Percentiles rank a stretch among this genome's conserved stretches.
Evolutionary conservation across 371 early-diverging fungal genomes (phyloP).

Genomic region (Saksenaea oblongispora): DNA sequence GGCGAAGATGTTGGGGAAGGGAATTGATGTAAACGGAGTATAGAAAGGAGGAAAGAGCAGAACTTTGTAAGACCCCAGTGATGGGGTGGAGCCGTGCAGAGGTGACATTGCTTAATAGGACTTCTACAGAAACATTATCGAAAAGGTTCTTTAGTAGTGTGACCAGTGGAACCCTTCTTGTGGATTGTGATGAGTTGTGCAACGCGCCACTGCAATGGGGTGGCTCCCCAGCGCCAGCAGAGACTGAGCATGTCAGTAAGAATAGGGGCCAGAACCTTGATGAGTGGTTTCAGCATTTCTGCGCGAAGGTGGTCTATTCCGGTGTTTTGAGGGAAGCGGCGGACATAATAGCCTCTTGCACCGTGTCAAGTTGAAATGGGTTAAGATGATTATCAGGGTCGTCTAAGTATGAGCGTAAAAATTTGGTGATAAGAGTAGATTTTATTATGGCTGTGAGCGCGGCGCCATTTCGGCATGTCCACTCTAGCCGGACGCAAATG

Average conservation of each 20-base stretch:
- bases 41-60: slow-evolving; percentile 18
- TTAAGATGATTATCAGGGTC: too few relatives aligned
- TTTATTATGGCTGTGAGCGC: too few relatives aligned
- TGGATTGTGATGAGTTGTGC: too few relatives aligned
- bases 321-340: slow-evolving; percentile 18
- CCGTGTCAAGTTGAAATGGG: neutral
- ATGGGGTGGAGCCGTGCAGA: slow-evolving; percentile 1
- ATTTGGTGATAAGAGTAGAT: too few relatives aligned
- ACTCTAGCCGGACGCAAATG: too few relatives aligned
- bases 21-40: slow-evolving; percentile 29
- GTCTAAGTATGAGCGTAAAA: too few relatives aligned
- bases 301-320: slow-evolving; percentile 25
- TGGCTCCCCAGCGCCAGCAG: slow-evolving; percentile 24
- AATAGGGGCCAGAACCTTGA: neutral
- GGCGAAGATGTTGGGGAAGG: slow-evolving; percentile 9
- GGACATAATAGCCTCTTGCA: neutral
- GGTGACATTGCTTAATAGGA: neutral
- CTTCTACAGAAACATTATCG: slow-evolving; percentile 7
- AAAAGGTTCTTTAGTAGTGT: slow-evolving; percentile 18
- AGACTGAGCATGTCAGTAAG: slow-evolving; percentile 8
- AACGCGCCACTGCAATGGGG: slow-evolving; percentile 14
- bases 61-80: slow-evolving; percentile 26
- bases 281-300: slow-evolving; percentile 23
- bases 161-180: slow-evolving; percentile 18
- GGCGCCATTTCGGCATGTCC: too few relatives aligned